Base-by-base conservation (phyloP, 352 stramenopile species). In the Phytophthora multivora region DNA sequence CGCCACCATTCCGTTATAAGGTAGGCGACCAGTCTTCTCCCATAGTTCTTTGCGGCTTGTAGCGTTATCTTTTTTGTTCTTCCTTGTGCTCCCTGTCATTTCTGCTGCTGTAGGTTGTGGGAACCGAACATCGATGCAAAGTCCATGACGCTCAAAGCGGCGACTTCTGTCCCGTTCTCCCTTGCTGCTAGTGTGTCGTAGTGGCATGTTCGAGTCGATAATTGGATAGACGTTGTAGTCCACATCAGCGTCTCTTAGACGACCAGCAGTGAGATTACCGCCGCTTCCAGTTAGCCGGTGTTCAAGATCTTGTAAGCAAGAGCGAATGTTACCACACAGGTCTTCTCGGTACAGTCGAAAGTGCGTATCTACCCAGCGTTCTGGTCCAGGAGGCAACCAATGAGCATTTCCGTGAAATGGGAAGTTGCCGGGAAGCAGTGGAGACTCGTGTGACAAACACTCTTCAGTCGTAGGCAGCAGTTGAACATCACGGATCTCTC, bases 281-380 rank as follows among this genome's bases (percentile, higher is more conserved):
- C 25, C 8, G 12, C 33, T 59, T 26, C 36, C 46, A 11, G 7
- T 18, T 0, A 82, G 54, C 28, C 64, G 62, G 18, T 64, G 38
- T 25, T 54, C 30, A 23, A 82, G 52, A 43, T 79, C 63, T 23
- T 77, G 73, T 8, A 82, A 45, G n/a, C 57, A 72, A 25, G 61
- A 60, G 5, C 73, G 70, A 49, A 78, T 66, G 1, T 58, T 75
- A 4, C 58, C 36, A 35, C 63, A 77, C 38, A 79, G 66, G 33
- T 82, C 73, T 63, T 82, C 73, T 30, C 70, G 63, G 53, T 75
- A 78, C 12, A 82, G 50, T 18, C 73, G 70, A 57, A 82, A 82
- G 41, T 82, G 73, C 4, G 70, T 79, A 39, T 82, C 73, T 6
- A 82, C 53, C 70, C 68, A 79, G 9, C 70, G 69, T 15, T 77